Percentiles rank a stretch among this genome's conserved stretches.
Conservation (phyloP, 768 basidiomycete species). For the Auriscalpium vulgare region DNA sequence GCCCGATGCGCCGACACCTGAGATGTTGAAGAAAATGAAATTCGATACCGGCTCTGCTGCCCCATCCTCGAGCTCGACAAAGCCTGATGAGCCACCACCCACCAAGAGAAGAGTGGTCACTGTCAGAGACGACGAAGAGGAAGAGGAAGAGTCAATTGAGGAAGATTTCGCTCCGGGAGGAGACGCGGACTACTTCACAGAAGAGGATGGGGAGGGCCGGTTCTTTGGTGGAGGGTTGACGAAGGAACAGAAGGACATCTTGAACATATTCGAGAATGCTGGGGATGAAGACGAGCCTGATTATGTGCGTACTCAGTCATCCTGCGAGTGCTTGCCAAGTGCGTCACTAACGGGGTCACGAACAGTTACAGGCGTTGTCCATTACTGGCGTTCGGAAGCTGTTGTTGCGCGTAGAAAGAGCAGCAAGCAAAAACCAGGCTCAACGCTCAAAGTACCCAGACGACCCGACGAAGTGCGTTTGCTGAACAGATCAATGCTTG, state of each 20-base stretch:
- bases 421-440: slow-evolving; percentile 91
- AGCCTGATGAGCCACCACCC: slow-evolving; percentile 6
- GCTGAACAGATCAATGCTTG: neutral
- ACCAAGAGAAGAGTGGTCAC: slow-evolving; percentile 39
- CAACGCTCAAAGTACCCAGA: slow-evolving; percentile 92
- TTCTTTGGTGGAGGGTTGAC: slow-evolving; percentile 95
- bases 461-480: slow-evolving; percentile 77
- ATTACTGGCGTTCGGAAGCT: slow-evolving; percentile 64
- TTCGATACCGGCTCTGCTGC: slow-evolving; percentile 32
- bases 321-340: slow-evolving; percentile 2
- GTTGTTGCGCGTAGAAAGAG: slow-evolving; percentile 76
- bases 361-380: slow-evolving; percentile 58
- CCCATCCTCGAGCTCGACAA: neutral
- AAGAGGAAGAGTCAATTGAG: slow-evolving; percentile 21
- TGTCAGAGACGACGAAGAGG: slow-evolving; percentile 40
- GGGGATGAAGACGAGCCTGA: slow-evolving; percentile 55
- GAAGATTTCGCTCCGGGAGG: slow-evolving; percentile 70
- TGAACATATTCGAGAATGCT: slow-evolving; percentile 86
- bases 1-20: slow-evolving; percentile 68
- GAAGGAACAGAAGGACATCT: slow-evolving; percentile 86
- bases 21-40: slow-evolving; percentile 77
- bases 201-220: slow-evolving; percentile 87
- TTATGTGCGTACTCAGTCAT: slow-evolving; percentile 43
- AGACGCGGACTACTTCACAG: slow-evolving; percentile 84
- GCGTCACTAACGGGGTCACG: neutral